Base-by-base conservation (phyloP, 768 basidiomycete genomes). In the Collybia mongolica region DNA sequence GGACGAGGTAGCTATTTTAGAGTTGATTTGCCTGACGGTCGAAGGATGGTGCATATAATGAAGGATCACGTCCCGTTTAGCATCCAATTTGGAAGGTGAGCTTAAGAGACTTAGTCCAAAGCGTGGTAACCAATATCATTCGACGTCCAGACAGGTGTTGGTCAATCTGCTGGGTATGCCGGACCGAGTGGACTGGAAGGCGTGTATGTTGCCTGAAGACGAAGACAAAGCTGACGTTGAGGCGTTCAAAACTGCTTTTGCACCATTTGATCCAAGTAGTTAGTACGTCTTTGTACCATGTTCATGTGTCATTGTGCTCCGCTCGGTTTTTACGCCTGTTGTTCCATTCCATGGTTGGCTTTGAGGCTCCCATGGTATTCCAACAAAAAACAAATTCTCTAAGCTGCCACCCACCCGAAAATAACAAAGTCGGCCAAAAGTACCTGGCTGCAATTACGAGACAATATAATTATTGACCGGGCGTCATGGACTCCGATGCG, bases 21-120 rank as follows among this genome's bases (percentile, higher is more conserved):
- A 56, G 88, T 98, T 4, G 93, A 97, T 58, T 70, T 98, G 44
- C 95, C 97, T 0, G 83, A 86, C 56, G 94, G 95, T 20, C 76
- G 77, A 54, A 88, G 81, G 69, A 73, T 98, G 74, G 84, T 98
- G 28, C 93, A 98, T 68, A 67, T 93, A 55, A 81, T 98, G 60
- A 84, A 84, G 61, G 82, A 84, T 26, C 76, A 86, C 17, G 74
- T 82, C 44, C 84, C 86, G 28, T 98, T 98, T 63, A 86, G 85
- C 55, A 73, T 98, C 39, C 93, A 98, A 64, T 98, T 98, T 68
- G 95, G 93, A 53, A 82, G 96, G 95, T 96, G 63, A 62, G 83
- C 64, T 23, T 8, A 40, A 9, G 8, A 19, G 17, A 35, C 42
- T 28, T 22, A 24, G 20, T 9, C 11, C 19, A 46, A 19, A 23